phyloP scores from a whole-genome alignment of 306 rosid genomes.

The Alnus glutinosa region DNA sequence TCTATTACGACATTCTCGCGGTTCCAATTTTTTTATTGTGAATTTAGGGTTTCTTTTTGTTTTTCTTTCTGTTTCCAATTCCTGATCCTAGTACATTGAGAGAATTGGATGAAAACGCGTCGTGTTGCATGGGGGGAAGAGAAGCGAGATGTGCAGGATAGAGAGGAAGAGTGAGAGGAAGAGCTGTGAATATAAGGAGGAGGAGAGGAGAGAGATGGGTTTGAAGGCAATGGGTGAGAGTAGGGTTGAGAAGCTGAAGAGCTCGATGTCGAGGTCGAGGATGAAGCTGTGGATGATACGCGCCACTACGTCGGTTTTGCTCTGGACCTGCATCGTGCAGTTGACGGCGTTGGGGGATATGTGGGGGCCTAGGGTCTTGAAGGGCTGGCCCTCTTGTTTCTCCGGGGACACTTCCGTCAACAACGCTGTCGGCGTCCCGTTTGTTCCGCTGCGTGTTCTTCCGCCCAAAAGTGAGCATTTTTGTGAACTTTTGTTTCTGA shows the following conservation, averaged over 20 bases:
- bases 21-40: neutral
- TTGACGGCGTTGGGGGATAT: constrained; percentile 82
- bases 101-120: neutral
- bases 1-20: neutral
- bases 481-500: neutral
- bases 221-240: constrained; percentile 58
- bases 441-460: constrained; percentile 53
- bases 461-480: constrained; percentile 89
- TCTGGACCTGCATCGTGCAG: constrained; percentile 95
- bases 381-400: constrained; percentile 98
- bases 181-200: constrained; percentile 48
- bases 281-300: constrained; percentile 95
- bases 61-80: neutral
- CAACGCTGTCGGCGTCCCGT: constrained; percentile 30
- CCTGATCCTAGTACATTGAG: neutral
- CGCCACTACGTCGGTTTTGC: constrained; percentile 78
- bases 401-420: constrained; percentile 56
- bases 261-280: constrained; percentile 56
- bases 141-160: constrained; percentile 54
- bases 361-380: constrained; percentile 97
- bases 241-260: constrained; percentile 54
- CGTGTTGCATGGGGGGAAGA: constrained; percentile 16
- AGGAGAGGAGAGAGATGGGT: constrained; percentile 57
- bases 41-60: constrained; percentile 1
- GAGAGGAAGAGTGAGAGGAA: constrained; percentile 33